These are phyloP conservation scores for Pyropia haitanensis DNA, from an alignment of 23 red algal species.

Conservation along the genomic window DNA sequence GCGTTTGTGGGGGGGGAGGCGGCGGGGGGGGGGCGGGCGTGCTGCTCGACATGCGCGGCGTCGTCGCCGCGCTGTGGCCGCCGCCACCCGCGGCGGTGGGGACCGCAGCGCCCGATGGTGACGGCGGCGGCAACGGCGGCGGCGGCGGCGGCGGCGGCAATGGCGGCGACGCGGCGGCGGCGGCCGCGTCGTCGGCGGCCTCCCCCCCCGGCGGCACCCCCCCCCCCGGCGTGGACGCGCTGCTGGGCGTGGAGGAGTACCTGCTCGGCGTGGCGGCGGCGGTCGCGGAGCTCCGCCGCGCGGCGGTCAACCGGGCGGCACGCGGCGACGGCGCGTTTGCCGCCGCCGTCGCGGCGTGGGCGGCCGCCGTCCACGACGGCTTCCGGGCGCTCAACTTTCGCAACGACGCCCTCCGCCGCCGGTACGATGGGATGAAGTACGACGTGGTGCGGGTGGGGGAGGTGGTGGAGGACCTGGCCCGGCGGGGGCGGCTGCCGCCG, in stretches of 20 bases:
- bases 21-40: too few relatives aligned
- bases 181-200: too few relatives aligned
- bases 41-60: too few relatives aligned
- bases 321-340: constrained; percentile 54
- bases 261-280: constrained; percentile 53
- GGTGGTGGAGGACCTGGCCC: constrained; percentile 66
- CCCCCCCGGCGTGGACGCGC: constrained; percentile 7
- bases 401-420: constrained; percentile 76
- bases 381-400: constrained; percentile 73
- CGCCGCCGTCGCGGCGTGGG: constrained; percentile 22
- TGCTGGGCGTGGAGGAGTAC: constrained; percentile 60
- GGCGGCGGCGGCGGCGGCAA: too few relatives aligned
- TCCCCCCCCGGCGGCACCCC: too few relatives aligned
- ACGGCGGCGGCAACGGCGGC: too few relatives aligned
- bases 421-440: constrained; percentile 88
- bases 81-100: too few relatives aligned
- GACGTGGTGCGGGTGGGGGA: constrained; percentile 62
- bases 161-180: too few relatives aligned
- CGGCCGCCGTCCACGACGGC: constrained; percentile 39
- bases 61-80: too few relatives aligned
- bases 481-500: constrained; percentile 31
- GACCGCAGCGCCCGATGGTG: too few relatives aligned
- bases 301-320: constrained; percentile 66
- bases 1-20: too few relatives aligned
- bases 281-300: constrained; percentile 45